Base-by-base conservation (phyloP, 1,284 basidiomycete species). In the Wolfiporia cocos region DNA sequence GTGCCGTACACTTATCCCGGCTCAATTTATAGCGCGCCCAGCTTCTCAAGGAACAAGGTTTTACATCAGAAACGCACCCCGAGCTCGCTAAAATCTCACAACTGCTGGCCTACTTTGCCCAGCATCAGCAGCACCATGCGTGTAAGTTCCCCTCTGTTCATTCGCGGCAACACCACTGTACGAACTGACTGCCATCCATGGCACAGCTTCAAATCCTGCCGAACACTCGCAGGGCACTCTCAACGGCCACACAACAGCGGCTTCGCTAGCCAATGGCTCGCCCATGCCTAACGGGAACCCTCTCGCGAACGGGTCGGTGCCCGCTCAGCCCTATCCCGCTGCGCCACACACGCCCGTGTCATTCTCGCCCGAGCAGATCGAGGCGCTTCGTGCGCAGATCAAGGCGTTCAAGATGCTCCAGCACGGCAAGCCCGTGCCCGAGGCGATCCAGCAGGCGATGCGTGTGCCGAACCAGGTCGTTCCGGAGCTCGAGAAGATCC, bases 331-430 rank as follows among this genome's bases (percentile, higher is more conserved):
- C 9, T 61, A 49, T 51, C 68, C 52, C 31, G 54, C 42, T 20
- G 61, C 62, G 12, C 75, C 55, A 59, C 75, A 58, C 34, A 79
- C 79, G 0, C 82, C 85, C 21, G 74, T 86, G n/a, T 81, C 84
- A 3, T 91, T 98, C 64, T 87, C 87, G 2, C 70, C 69, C 1
- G 86, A 89, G 41, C 94, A 97, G 59, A 85, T 96, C 41, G 77
- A 76, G 33, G 81, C 89, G 20, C 78, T 98, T 30, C 81, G 89
- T 41, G 80, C 86, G 0, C 95, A 99, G 60, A 91, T 98, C 34
- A 77, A 85, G 44, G 91, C 94, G 0, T 96, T 87, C 71, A 92
- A 92, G 59, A 78, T 86, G 47, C 76, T 98, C 48, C 73, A 75
- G 17, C 80, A 84, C 20, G 90, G 91, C 38, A 63, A 85, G 28